Evolutionary conservation across 192 early-diverging fungal genomes (phyloP).

Genomic region (Diversispora eburnea): DNA sequence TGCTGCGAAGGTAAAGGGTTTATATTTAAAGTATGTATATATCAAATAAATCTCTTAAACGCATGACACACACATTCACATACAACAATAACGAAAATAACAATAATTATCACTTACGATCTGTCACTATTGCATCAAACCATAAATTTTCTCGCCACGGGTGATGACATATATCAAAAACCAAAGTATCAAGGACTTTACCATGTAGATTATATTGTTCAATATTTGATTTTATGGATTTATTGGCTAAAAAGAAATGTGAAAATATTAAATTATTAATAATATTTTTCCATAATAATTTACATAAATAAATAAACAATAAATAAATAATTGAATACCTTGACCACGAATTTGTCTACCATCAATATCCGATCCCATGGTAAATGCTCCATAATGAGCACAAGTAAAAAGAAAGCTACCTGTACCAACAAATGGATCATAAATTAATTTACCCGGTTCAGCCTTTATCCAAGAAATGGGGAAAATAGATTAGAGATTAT

Average conservation of each 20-base stretch:
- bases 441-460: conserved; percentile 68
- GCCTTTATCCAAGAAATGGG: conserved; percentile 33
- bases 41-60: background rate
- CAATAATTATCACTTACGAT: conserved; percentile 43
- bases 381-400: conserved; percentile 88
- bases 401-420: conserved; percentile 91
- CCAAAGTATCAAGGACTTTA: conserved; percentile 76
- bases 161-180: conserved; percentile 83
- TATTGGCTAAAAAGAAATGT: background rate
- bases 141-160: conserved; percentile 66
- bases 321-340: conserved; percentile 32
- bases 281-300: no score
- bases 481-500: background rate
- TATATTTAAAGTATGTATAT: background rate
- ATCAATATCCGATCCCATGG: conserved; percentile 95
- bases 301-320: background rate
- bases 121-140: conserved; percentile 93
- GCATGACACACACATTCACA: background rate
- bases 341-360: conserved; percentile 96
- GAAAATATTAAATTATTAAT: background rate
- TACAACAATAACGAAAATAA: background rate
- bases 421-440: conserved; percentile 98
- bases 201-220: conserved; percentile 74
- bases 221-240: conserved; percentile 67
- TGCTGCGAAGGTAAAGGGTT: conserved; percentile 37